A percentile compares a stretch with the other conserved stretches of the same genome.
Conservation (phyloP, 2,329 filamentous ascomycete species). For the Sporothrix pallida region DNA sequence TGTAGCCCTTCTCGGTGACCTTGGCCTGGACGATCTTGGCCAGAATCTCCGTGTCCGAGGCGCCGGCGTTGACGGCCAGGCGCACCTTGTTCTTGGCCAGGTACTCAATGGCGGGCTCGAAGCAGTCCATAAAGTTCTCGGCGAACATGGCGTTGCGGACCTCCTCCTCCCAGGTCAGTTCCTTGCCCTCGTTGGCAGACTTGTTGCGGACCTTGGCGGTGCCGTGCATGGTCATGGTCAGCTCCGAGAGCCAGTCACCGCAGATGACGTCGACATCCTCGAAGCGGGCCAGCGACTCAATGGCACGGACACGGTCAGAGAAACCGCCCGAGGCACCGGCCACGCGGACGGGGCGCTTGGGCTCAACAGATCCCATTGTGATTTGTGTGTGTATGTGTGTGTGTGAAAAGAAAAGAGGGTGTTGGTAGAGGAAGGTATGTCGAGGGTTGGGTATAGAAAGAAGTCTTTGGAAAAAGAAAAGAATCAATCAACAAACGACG, state of each 20-base stretch:
- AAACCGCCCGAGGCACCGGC: conserved; percentile 52
- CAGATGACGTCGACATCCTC: conserved; percentile 45
- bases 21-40: conserved; percentile 36
- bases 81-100: conserved; percentile 42
- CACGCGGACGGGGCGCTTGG: conserved; percentile 50
- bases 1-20: conserved; percentile 38
- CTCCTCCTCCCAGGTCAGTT: conserved; percentile 38
- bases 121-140: conserved; percentile 45
- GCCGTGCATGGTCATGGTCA: conserved; percentile 45
- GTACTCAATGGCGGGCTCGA: conserved; percentile 43
- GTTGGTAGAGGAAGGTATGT: neutral
- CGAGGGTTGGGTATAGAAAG: neutral
- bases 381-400: neutral
- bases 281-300: conserved; percentile 49
- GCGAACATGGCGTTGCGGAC: conserved; percentile 40
- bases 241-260: conserved; percentile 45
- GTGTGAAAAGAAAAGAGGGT: neutral
- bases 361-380: conserved; percentile 31
- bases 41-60: conserved; percentile 42
- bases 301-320: conserved; percentile 51
- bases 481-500: neutral
- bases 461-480: neutral
- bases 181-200: conserved; percentile 29
- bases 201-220: conserved; percentile 42
- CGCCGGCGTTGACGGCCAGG: conserved; percentile 46